These are phyloP conservation scores for Pseudogymnoascus sp. DNA, from an alignment of 2,329 filamentous ascomycete genomes.

Conservation along the genomic window DNA sequence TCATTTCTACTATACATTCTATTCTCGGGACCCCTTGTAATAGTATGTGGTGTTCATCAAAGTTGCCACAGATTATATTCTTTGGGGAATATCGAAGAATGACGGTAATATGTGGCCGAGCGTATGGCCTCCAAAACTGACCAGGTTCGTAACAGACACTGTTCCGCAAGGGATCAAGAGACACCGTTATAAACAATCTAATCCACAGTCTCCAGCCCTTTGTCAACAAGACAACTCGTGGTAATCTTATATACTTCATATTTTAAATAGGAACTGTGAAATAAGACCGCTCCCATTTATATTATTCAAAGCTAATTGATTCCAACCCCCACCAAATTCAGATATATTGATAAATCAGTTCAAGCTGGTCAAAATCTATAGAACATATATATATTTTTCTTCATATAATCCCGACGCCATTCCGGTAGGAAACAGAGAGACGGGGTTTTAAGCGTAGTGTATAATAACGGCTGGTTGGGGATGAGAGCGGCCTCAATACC, in stretches of 20 bases:
- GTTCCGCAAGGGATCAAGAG: background rate
- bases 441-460: too few relatives aligned
- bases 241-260: background rate
- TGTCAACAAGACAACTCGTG: background rate
- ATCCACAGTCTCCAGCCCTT: background rate
- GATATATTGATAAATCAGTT: background rate
- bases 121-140: background rate
- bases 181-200: background rate
- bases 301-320: background rate
- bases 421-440: background rate
- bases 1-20: too few relatives aligned
- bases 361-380: background rate
- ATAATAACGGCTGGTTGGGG: too few relatives aligned
- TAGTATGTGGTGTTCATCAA: background rate
- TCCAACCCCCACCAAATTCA: background rate
- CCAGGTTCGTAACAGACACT: background rate
- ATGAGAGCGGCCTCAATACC: too few relatives aligned
- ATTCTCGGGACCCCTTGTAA: background rate
- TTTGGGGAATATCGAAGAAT: background rate
- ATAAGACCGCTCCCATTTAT: background rate
- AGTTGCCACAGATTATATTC: background rate
- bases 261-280: background rate
- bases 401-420: background rate
- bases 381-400: background rate
- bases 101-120: background rate